Conservation (phyloP, 2,329 filamentous ascomycete species). For the Penicillium sp. region DNA sequence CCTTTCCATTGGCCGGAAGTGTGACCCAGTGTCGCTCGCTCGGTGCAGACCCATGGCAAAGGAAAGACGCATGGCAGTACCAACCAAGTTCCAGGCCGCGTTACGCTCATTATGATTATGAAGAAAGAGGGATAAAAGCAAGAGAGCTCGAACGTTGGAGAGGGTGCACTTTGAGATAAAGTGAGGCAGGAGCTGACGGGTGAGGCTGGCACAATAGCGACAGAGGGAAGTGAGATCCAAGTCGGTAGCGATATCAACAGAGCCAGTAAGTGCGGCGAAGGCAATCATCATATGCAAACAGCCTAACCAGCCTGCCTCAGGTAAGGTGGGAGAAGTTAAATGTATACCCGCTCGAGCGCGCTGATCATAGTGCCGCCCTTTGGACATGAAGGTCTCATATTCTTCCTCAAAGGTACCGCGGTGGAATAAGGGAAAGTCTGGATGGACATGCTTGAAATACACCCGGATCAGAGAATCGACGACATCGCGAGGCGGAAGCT, state of each 20-base stretch:
- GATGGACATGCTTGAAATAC: slow-evolving; percentile 38
- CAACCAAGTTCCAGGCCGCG: slow-evolving; percentile 32
- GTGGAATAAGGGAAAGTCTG: slow-evolving; percentile 40
- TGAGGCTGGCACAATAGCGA: slow-evolving; percentile 11
- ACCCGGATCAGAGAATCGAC: slow-evolving; percentile 34
- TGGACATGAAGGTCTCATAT: slow-evolving; percentile 29
- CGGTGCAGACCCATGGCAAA: slow-evolving; percentile 31
- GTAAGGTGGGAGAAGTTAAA: slow-evolving; percentile 5
- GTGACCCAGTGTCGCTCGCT: slow-evolving; percentile 15
- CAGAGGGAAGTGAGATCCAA: slow-evolving; percentile 30
- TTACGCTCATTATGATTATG: slow-evolving; percentile 44
- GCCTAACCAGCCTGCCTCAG: slow-evolving; percentile 37
- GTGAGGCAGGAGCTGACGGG: slow-evolving; percentile 28
- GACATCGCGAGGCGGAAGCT: slow-evolving; percentile 16
- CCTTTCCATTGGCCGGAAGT: slow-evolving; percentile 35
- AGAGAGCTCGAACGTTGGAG: slow-evolving; percentile 33
- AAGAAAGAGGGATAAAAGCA: slow-evolving; percentile 35
- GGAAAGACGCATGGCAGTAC: slow-evolving; percentile 29
- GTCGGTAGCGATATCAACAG: slow-evolving; percentile 18
- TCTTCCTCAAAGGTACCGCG: slow-evolving; percentile 37
- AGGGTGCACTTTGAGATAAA: slow-evolving; percentile 34
- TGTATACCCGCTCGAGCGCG: slow-evolving; percentile 1
- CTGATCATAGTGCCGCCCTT: slow-evolving; percentile 4
- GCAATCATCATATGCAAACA: slow-evolving; percentile 41
- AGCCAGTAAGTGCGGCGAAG: slow-evolving; percentile 32